Evolutionary conservation across 768 basidiomycete species (phyloP), one percentile per base, ranked within the genome.

Genomic region (Collybia mongolica): DNA sequence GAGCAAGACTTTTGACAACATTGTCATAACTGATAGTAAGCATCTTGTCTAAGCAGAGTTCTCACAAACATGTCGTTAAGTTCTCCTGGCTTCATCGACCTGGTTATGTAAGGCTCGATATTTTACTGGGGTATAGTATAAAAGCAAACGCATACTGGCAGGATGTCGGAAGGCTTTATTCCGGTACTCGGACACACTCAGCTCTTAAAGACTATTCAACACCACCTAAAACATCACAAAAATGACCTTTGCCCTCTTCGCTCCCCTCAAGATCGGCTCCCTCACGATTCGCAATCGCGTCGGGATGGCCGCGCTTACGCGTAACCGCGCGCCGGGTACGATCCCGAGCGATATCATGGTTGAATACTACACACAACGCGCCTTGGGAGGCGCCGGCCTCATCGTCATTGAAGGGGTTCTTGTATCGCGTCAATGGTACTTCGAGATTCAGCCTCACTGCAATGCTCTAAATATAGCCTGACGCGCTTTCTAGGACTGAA

Each of bases 401-500:
- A 67, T 72, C 42, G 53, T 67, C 7, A 61, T 68, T 3, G 67
- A 79, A 57, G 76, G 66, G 3, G 67, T 64, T 0, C 57, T 77
- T 20, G 63, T 79, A 24, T 55, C 60, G 0, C 70, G 65, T 11
- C 76, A 78, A 65, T 74, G 74, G 75, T 74, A 38, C 14, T 14
- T 63, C 52, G 14, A 28, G n/a, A 6, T 44, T 17, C 18, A 9
- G 9, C 24, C 14, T 19, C n/a, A 5, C 9, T 22, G 20, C 15
- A 15, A 37, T 26, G 7, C 7, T 7, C 24, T 26, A 15, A 12
- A n/a, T 35, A n/a, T 22, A 11, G 36, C 14, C 17, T 28, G 15
- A 57, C 14, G 3, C 5, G 6, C 18, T 22, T 44, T 17, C 39
- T 39, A 76, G 76, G 7, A 68, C 74, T 9, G 72, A 75, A 54